Conservation (phyloP, 495 filamentous ascomycete species). For the Neurospora terricola region DNA sequence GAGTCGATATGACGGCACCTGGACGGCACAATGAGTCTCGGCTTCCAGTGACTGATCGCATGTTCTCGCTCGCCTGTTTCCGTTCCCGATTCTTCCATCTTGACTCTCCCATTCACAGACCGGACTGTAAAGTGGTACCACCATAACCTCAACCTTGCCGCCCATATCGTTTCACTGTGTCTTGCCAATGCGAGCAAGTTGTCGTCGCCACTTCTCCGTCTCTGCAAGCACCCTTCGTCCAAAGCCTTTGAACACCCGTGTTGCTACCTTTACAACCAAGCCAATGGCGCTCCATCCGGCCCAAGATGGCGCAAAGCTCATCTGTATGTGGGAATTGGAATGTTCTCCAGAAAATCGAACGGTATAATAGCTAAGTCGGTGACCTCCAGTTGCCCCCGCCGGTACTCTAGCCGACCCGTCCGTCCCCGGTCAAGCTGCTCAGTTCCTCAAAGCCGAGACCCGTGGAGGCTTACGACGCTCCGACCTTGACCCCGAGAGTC, state of each 20-base stretch:
- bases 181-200: background rate
- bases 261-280: background rate
- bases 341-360: background rate
- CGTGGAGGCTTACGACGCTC: conserved; percentile 37
- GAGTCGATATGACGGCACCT: background rate
- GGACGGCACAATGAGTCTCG: background rate
- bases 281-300: conserved; percentile 41
- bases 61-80: background rate
- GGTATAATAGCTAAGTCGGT: conserved; percentile 30
- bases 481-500: conserved; percentile 44
- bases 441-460: conserved; percentile 43
- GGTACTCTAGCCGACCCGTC: conserved; percentile 15
- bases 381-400: conserved; percentile 32
- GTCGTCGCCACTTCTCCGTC: conserved; percentile 1
- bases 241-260: background rate
- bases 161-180: background rate
- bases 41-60: background rate
- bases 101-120: background rate
- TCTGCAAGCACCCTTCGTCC: background rate
- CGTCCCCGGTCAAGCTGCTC: conserved; percentile 43
- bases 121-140: background rate
- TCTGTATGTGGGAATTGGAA: conserved; percentile 31
- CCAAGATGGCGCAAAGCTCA: conserved; percentile 33
- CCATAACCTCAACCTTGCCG: background rate
- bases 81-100: background rate